Evolutionary conservation across 257 asterid species (phyloP).

Genomic region (Solanum pinnatisectum): DNA sequence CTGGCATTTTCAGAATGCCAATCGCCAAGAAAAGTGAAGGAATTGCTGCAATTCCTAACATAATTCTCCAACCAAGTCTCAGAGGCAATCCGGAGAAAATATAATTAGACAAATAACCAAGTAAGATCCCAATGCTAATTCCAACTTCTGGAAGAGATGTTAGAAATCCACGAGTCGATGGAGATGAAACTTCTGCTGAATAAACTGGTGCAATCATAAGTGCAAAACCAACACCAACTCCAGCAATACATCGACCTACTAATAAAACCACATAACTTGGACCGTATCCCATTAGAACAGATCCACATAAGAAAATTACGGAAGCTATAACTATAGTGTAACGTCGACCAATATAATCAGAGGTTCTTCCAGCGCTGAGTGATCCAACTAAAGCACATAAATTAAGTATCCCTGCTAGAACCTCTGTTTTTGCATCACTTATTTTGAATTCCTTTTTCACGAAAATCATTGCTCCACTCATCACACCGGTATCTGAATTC

Average conservation of each 20-base stretch:
- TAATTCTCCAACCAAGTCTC: slow-evolving; percentile 53
- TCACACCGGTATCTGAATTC: slow-evolving; percentile 62
- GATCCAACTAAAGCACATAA: slow-evolving; percentile 61
- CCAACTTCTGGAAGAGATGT: slow-evolving; percentile 67
- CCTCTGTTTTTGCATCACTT: slow-evolving; percentile 38
- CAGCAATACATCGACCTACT: slow-evolving; percentile 52
- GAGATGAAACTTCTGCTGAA: slow-evolving; percentile 64
- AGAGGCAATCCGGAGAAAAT: slow-evolving; percentile 26
- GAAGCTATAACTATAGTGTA: slow-evolving; percentile 52
- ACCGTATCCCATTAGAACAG: slow-evolving; percentile 58
- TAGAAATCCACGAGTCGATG: slow-evolving; percentile 50
- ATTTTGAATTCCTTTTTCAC: slow-evolving; percentile 54
- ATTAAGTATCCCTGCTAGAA: slow-evolving; percentile 59
- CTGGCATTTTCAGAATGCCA: slow-evolving; percentile 58
- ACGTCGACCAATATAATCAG: slow-evolving; percentile 58
- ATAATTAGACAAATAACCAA: slow-evolving; percentile 55
- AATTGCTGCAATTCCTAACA: slow-evolving; percentile 65
- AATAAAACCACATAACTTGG: slow-evolving; percentile 46
- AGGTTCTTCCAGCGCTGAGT: slow-evolving; percentile 57
- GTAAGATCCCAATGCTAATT: slow-evolving; percentile 48
- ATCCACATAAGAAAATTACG: slow-evolving; percentile 50
- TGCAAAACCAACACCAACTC: slow-evolving; percentile 76
- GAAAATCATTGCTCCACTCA: slow-evolving; percentile 81
- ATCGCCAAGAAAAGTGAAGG: slow-evolving; percentile 50
- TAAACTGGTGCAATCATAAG: slow-evolving; percentile 88